Evolutionary conservation across 2,329 filamentous ascomycete genomes (phyloP).

Genomic region (Fusarium lateritium): DNA sequence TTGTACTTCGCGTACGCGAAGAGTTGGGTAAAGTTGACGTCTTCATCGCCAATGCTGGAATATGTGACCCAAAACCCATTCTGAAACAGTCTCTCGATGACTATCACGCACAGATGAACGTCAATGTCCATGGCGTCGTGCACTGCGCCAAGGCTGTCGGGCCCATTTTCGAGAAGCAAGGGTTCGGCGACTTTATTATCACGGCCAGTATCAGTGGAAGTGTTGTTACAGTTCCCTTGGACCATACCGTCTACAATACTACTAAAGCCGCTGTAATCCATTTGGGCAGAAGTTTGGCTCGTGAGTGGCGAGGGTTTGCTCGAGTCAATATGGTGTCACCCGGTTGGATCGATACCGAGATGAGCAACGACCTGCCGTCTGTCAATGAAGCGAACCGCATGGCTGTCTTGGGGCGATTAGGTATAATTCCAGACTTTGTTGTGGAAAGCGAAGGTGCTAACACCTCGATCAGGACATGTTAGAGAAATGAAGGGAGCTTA

Average conservation of each 20-base stretch:
- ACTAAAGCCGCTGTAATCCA: constrained; percentile 69
- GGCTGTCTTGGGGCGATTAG: constrained; percentile 59
- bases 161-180: constrained; percentile 59
- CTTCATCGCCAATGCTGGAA: constrained; percentile 10
- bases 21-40: neutral
- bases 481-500: constrained; percentile 75
- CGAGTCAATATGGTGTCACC: constrained; percentile 66
- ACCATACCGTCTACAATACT: constrained; percentile 69
- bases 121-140: constrained; percentile 66
- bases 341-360: constrained; percentile 65
- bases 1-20: neutral
- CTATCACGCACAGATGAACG: constrained; percentile 64
- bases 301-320: constrained; percentile 69
- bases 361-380: constrained; percentile 61
- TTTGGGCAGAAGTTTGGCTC: constrained; percentile 66
- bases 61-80: constrained; percentile 65
- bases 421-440: too few species aligned
- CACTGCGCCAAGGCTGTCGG: constrained; percentile 60
- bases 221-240: constrained; percentile 64
- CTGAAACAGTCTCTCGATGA: constrained; percentile 67
- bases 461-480: constrained; percentile 69
- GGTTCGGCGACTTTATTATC: constrained; percentile 64
- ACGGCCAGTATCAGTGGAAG: constrained; percentile 63
- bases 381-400: constrained; percentile 64
- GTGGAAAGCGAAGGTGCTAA: too few species aligned